phyloP scores from a whole-genome alignment of 2,329 filamentous ascomycete species.

The Fusarium veterinarium region DNA sequence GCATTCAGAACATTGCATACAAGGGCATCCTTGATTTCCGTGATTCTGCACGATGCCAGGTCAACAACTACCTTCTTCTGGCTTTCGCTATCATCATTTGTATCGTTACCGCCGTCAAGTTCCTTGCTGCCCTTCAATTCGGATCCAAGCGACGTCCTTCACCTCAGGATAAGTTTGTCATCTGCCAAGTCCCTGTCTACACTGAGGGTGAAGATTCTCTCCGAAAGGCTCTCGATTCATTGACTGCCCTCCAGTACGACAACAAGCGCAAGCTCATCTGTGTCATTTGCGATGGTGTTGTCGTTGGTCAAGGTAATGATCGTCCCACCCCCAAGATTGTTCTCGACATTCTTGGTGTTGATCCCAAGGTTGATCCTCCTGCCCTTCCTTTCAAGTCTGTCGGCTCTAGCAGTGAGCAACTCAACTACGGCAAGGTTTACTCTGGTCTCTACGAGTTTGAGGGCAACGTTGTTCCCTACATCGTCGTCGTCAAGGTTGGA shows the following conservation, averaged over 20 bases:
- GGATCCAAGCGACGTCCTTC: slow-evolving; percentile 89
- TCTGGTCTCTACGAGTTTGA: slow-evolving; percentile 97
- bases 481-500: slow-evolving; percentile 96
- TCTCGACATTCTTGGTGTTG: slow-evolving; percentile 94
- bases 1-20: slow-evolving; percentile 86
- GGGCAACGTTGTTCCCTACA: slow-evolving; percentile 95
- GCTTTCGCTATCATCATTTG: slow-evolving; percentile 88
- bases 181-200: slow-evolving; percentile 97
- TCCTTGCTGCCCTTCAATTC: slow-evolving; percentile 91
- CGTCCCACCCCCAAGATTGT: slow-evolving; percentile 97
- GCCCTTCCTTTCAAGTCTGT: slow-evolving; percentile 95
- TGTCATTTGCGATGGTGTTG: slow-evolving; percentile 97
- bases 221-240: slow-evolving; percentile 90
- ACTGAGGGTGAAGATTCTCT: slow-evolving; percentile 97
- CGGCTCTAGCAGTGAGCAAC: slow-evolving; percentile 86
- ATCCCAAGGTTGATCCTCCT: slow-evolving; percentile 95
- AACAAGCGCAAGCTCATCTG: slow-evolving; percentile 98
- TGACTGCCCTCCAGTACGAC: slow-evolving; percentile 95
- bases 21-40: slow-evolving; percentile 89
- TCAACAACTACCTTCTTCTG: slow-evolving; percentile 91
- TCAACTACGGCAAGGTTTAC: slow-evolving; percentile 99
- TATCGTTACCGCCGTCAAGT: slow-evolving; percentile 84
- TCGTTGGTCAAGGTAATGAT: slow-evolving; percentile 95
- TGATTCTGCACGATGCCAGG: slow-evolving; percentile 77
- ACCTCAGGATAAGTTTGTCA: slow-evolving; percentile 98